A percentile compares a stretch with the other conserved stretches of the same genome.
phyloP scores from a whole-genome alignment of 495 filamentous ascomycete species.

The Hamigera avellanea region DNA sequence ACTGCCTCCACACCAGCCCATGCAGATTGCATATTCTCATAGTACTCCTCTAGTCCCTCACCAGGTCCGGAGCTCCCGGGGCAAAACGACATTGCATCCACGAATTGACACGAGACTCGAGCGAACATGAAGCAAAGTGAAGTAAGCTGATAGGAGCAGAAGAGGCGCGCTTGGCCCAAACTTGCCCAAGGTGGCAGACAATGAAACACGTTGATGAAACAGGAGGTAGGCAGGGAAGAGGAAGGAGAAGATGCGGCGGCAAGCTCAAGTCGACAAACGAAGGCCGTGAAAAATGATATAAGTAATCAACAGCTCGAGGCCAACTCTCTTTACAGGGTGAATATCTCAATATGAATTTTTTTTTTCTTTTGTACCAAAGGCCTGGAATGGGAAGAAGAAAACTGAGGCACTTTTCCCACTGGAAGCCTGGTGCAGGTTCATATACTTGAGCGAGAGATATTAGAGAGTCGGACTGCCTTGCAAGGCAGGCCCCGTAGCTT shows the following conservation, averaged over 20 bases:
- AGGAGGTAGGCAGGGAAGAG: no score
- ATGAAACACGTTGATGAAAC: slow-evolving; percentile 14
- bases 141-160: slow-evolving; percentile 7
- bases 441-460: slow-evolving; percentile 15
- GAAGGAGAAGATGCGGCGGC: slow-evolving; percentile 1
- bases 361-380: background rate
- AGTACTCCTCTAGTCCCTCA: slow-evolving; percentile 21
- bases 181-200: slow-evolving; percentile 11
- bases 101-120: slow-evolving; percentile 8
- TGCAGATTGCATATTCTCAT: slow-evolving; percentile 14
- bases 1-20: slow-evolving; percentile 26
- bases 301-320: background rate
- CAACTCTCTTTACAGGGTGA: background rate
- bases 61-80: slow-evolving; percentile 10
- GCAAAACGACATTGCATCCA: slow-evolving; percentile 16
- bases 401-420: slow-evolving; percentile 1
- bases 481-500: slow-evolving; percentile 24
- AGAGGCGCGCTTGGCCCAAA: slow-evolving; percentile 9
- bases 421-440: slow-evolving; percentile 2
- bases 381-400: slow-evolving; percentile 4
- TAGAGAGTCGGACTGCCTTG: slow-evolving; percentile 24
- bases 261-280: background rate
- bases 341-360: no score
- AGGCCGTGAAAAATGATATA: background rate
- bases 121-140: slow-evolving; percentile 15